Percentiles rank a stretch among this genome's conserved stretches.
These are phyloP conservation scores for Podospora conica DNA, from an alignment of 495 filamentous ascomycete species.

Conservation along the genomic window DNA sequence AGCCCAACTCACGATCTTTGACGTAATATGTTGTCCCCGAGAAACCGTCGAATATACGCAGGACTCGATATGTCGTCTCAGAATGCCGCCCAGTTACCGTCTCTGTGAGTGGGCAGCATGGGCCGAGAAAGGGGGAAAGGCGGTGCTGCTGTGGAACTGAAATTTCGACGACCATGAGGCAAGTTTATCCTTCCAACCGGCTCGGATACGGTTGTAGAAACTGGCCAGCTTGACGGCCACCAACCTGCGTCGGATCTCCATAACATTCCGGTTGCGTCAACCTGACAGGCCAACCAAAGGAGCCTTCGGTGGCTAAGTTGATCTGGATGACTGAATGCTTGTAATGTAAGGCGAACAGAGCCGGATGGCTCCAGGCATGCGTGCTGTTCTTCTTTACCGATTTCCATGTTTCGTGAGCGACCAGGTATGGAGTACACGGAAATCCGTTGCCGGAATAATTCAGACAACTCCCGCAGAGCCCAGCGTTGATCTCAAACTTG, in stretches of 20 bases:
- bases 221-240: conserved; percentile 3
- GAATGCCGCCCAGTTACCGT: not conserved
- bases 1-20: not conserved
- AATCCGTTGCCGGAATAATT: not conserved
- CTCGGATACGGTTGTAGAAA: not conserved
- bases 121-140: not conserved
- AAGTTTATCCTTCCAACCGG: conserved; percentile 2
- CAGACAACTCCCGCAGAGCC: not conserved
- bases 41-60: not conserved
- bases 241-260: not conserved
- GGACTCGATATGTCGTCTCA: not conserved
- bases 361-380: conserved; percentile 3
- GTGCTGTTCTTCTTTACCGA: not conserved
- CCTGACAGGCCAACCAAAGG: not conserved
- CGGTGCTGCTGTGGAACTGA: not conserved
- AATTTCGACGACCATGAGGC: not conserved
- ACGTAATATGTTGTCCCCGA: not conserved
- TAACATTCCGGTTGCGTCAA: not conserved
- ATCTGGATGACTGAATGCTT: not conserved
- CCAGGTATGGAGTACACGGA: not conserved
- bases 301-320: not conserved
- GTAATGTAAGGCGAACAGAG: not conserved
- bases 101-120: not conserved
- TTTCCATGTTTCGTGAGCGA: conserved; percentile 1
- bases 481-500: not conserved